phyloP scores from a whole-genome alignment of 2,329 filamentous ascomycete genomes.

The Exophiala spinifera region DNA sequence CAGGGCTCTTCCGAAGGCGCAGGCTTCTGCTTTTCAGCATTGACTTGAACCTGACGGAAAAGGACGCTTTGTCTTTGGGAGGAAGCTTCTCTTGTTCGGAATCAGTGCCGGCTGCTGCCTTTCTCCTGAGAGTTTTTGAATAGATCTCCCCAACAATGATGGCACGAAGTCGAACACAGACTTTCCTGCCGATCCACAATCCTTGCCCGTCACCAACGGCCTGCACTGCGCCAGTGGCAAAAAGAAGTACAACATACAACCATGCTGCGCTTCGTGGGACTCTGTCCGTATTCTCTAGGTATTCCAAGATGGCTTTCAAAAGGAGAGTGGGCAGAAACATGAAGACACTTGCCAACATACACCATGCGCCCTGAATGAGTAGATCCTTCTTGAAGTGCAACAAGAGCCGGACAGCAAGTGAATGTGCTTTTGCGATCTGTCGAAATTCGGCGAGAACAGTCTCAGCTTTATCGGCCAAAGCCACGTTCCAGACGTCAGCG shows the following conservation, averaged over 20 bases:
- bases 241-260: slow-evolving; percentile 90
- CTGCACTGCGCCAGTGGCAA: slow-evolving; percentile 75
- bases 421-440: slow-evolving; percentile 75
- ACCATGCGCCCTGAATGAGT: slow-evolving; percentile 75
- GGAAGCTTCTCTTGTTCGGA: slow-evolving; percentile 63
- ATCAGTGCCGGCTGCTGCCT: slow-evolving; percentile 76
- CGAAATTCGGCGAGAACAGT: slow-evolving; percentile 77
- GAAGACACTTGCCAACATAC: slow-evolving; percentile 73
- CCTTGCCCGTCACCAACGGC: slow-evolving; percentile 82
- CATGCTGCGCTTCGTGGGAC: slow-evolving; percentile 85
- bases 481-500: slow-evolving; percentile 84
- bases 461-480: slow-evolving; percentile 83
- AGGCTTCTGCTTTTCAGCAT: slow-evolving; percentile 54
- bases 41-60: slow-evolving; percentile 46
- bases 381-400: slow-evolving; percentile 78
- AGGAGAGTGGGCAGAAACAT: slow-evolving; percentile 90
- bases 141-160: slow-evolving; percentile 98
- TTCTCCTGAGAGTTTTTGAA: slow-evolving; percentile 87
- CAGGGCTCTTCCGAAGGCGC: slow-evolving; percentile 28
- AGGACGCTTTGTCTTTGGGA: slow-evolving; percentile 31
- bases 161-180: slow-evolving; percentile 87
- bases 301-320: slow-evolving; percentile 86
- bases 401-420: slow-evolving; percentile 74
- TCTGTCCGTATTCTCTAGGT: slow-evolving; percentile 76
- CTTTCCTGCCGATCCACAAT: slow-evolving; percentile 88